Conservation (phyloP, 1,284 basidiomycete species). For the Pascua guehoae region DNA sequence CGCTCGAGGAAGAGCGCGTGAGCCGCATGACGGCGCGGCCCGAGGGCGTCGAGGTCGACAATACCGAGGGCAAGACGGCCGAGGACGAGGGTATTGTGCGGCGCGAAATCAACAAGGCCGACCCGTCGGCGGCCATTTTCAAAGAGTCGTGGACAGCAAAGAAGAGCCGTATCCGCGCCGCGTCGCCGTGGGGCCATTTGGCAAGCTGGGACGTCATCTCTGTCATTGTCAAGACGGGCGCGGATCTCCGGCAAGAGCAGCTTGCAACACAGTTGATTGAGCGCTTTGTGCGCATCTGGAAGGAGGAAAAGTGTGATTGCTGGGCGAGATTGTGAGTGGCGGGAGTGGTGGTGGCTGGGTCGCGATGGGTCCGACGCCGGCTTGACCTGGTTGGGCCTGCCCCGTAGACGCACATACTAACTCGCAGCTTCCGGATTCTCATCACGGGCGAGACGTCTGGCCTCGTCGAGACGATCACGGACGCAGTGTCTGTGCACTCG, state of each 20-base stretch:
- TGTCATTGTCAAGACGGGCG: slow-evolving; percentile 97
- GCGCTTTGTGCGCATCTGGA: slow-evolving; percentile 92
- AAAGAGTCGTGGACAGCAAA: slow-evolving; percentile 93
- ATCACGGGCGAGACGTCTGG: slow-evolving; percentile 92
- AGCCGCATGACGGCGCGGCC: slow-evolving; percentile 79
- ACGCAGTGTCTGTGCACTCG: slow-evolving; percentile 96
- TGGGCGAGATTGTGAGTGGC: slow-evolving; percentile 83
- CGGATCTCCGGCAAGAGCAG: slow-evolving; percentile 95
- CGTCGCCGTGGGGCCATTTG: slow-evolving; percentile 92
- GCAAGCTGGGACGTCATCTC: slow-evolving; percentile 75
- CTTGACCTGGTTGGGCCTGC: no score
- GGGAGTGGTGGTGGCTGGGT: no score
- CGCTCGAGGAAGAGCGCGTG: slow-evolving; percentile 94
- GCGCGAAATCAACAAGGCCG: slow-evolving; percentile 90
- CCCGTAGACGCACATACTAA: not conserved
- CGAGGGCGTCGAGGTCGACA: slow-evolving; percentile 56
- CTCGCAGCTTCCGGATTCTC: slow-evolving; percentile 67
- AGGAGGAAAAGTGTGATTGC: slow-evolving; percentile 81
- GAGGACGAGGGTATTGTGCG: slow-evolving; percentile 91
- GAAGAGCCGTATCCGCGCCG: slow-evolving; percentile 88
- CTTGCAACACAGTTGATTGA: slow-evolving; percentile 91
- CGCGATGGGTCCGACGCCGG: no score
- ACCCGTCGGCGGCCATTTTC: slow-evolving; percentile 90
- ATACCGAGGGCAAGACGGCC: slow-evolving; percentile 57
- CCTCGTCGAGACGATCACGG: slow-evolving; percentile 90